phyloP scores from a whole-genome alignment of 2,329 filamentous ascomycete species.

The Zarea fungicola region DNA sequence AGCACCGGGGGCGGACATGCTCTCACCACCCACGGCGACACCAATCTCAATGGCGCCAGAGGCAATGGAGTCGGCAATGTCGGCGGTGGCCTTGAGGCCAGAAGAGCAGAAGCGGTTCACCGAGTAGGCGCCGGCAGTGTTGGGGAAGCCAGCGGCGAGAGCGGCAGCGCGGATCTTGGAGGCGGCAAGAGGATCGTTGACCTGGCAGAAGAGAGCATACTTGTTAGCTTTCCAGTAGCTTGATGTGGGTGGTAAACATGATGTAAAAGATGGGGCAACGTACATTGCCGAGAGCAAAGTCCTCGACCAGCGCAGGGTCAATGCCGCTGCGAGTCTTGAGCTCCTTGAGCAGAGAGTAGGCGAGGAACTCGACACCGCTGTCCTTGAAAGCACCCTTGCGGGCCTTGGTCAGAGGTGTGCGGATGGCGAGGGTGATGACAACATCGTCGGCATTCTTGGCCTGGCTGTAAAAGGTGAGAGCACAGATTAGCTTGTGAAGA shows the following conservation, averaged over 20 bases:
- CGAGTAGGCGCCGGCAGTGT: slow-evolving; percentile 74
- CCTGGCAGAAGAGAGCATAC: slow-evolving; percentile 44
- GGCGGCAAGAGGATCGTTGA: slow-evolving; percentile 77
- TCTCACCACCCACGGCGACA: slow-evolving; percentile 81
- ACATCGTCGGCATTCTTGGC: slow-evolving; percentile 94
- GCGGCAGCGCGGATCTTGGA: slow-evolving; percentile 88
- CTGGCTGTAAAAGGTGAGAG: slow-evolving; percentile 48
- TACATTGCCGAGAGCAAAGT: slow-evolving; percentile 91
- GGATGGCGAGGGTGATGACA: slow-evolving; percentile 87
- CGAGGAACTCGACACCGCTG: slow-evolving; percentile 78
- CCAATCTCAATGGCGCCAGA: slow-evolving; percentile 79
- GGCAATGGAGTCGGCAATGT: slow-evolving; percentile 84
- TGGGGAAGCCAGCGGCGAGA: slow-evolving; percentile 88
- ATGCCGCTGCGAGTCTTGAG: slow-evolving; percentile 67
- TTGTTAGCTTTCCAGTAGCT: too few species aligned
- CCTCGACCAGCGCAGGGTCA: slow-evolving; percentile 76
- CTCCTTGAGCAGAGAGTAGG: slow-evolving; percentile 78
- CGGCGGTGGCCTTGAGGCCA: slow-evolving; percentile 89
- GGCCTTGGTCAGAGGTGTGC: slow-evolving; percentile 84
- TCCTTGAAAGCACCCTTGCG: slow-evolving; percentile 95
- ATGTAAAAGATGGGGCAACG: too few species aligned
- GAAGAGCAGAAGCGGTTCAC: slow-evolving; percentile 98
- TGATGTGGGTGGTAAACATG: too few species aligned
- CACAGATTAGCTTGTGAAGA: slow-evolving; percentile 10
- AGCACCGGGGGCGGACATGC: slow-evolving; percentile 74